A percentile compares a stretch with the other conserved stretches of the same genome.
phyloP scores from a whole-genome alignment of 2,329 filamentous ascomycete genomes.

The Nemania diffusa region DNA sequence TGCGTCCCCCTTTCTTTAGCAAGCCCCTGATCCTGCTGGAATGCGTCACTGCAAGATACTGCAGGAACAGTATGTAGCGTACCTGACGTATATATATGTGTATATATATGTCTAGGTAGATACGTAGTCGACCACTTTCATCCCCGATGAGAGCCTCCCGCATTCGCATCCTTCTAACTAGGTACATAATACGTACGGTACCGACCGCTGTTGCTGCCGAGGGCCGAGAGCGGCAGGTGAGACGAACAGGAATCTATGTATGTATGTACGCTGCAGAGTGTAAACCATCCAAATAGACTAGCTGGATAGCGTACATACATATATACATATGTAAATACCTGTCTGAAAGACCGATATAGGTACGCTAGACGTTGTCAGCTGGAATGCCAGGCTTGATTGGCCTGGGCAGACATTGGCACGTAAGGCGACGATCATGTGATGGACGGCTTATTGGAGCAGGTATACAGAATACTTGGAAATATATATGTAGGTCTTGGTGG shows the following conservation, averaged over 20 bases:
- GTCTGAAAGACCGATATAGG: background rate
- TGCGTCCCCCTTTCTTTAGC: background rate
- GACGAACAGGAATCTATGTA: conserved; percentile 15
- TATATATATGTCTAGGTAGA: too few relatives aligned
- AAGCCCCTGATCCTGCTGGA: conserved; percentile 6
- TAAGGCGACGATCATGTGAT: conserved; percentile 29
- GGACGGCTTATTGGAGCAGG: conserved; percentile 10
- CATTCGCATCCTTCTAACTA: background rate
- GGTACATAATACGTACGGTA: too few relatives aligned
- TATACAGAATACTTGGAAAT: background rate
- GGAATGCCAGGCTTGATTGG: conserved; percentile 18
- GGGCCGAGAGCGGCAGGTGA: conserved; percentile 23
- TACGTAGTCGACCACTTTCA: background rate
- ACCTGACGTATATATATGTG: too few relatives aligned
- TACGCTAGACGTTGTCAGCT: conserved; percentile 6
- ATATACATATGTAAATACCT: too few relatives aligned
- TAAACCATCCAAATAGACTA: too few relatives aligned
- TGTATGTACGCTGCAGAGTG: background rate
- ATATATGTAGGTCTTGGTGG: background rate
- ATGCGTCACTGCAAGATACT: background rate
- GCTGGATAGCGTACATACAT: too few relatives aligned
- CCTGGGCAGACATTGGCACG: conserved; percentile 13
- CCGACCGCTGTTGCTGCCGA: background rate
- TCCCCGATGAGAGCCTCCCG: background rate
- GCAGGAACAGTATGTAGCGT: too few relatives aligned